These are phyloP conservation scores for Pharnaceum exiguum DNA, from an alignment of 148 eudicot species.

Conservation along the genomic window DNA sequence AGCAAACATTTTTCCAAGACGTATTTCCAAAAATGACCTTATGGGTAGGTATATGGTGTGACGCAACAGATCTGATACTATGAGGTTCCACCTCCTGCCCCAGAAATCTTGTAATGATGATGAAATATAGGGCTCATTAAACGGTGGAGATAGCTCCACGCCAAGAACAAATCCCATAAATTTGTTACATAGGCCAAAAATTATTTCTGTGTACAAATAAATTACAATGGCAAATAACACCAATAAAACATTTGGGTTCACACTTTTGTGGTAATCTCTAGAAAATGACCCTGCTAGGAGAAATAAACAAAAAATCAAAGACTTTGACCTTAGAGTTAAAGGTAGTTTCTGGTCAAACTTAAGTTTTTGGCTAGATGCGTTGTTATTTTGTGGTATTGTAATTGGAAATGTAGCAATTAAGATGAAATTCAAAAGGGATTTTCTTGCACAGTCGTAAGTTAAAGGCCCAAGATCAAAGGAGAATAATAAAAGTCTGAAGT, in stretches of 20 bases:
- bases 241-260: conserved; percentile 36
- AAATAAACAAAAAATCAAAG: background rate
- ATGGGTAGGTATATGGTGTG: conserved; percentile 38
- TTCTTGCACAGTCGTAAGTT: conserved; percentile 7
- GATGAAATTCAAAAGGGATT: conserved; percentile 38
- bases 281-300: too few relatives aligned
- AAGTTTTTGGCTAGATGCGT: conserved; percentile 1
- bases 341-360: background rate
- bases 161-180: conserved; percentile 36
- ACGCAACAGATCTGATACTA: conserved; percentile 46
- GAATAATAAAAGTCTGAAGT: conserved; percentile 52
- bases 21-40: conserved; percentile 4
- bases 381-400: conserved; percentile 26
- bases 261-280: too few relatives aligned
- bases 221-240: too few relatives aligned
- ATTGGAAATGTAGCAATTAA: conserved; percentile 45
- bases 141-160: conserved; percentile 44
- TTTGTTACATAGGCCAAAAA: conserved; percentile 26
- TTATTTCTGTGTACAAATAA: conserved; percentile 36
- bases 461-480: conserved; percentile 41
- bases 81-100: conserved; percentile 70
- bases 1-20: conserved; percentile 22
- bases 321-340: conserved; percentile 7
- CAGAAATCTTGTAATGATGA: conserved; percentile 67
- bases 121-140: conserved; percentile 45